These are phyloP conservation scores for Daedalea quercina DNA, from an alignment of 768 basidiomycete genomes.

Conservation along the genomic window DNA sequence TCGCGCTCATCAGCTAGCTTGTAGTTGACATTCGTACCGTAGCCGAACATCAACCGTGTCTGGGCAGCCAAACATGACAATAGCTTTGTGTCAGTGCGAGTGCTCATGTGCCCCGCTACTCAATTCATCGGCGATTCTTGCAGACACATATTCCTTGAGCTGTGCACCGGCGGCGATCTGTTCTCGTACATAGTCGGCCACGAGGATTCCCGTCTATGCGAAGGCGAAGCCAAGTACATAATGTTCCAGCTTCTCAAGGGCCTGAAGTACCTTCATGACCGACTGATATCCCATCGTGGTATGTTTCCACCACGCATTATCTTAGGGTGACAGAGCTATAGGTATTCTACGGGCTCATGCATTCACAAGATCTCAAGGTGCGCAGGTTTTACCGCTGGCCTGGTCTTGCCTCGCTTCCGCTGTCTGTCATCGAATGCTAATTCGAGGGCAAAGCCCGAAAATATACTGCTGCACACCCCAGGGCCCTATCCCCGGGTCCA, in stretches of 20 bases:
- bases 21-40: neutral
- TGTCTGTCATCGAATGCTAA: neutral
- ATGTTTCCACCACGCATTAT: slow-evolving; percentile 11
- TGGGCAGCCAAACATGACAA: slow-evolving; percentile 45
- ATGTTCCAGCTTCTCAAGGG: slow-evolving; percentile 76
- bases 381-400: neutral
- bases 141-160: slow-evolving; percentile 78
- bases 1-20: neutral
- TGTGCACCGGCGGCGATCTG: slow-evolving; percentile 84
- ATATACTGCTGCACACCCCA: slow-evolving; percentile 71
- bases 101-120: no score
- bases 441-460: slow-evolving; percentile 56
- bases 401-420: neutral
- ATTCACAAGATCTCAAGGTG: slow-evolving; percentile 53
- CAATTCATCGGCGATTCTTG: neutral
- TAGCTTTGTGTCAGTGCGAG: slow-evolving; percentile 16
- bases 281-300: slow-evolving; percentile 78
- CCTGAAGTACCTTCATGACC: slow-evolving; percentile 63
- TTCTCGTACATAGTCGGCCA: slow-evolving; percentile 76
- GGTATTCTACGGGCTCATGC: neutral
- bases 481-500: slow-evolving; percentile 81
- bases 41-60: slow-evolving; percentile 82
- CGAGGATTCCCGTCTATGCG: slow-evolving; percentile 50
- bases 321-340: neutral
- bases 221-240: slow-evolving; percentile 80